phyloP scores from a whole-genome alignment of 2,329 filamentous ascomycete genomes.

The Arthroderma sp. region DNA sequence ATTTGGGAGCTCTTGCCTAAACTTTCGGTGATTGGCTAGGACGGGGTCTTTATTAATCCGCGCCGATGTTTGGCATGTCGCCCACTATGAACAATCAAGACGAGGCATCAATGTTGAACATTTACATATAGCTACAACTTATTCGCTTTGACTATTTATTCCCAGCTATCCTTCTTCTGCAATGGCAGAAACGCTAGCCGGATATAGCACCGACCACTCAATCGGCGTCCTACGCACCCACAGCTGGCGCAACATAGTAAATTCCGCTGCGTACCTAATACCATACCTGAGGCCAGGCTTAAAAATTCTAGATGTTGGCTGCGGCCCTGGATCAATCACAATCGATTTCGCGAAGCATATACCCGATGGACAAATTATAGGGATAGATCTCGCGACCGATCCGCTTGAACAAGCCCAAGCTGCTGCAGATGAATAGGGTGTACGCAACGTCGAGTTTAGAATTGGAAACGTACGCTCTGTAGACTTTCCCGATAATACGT shows the following conservation, averaged over 20 bases:
- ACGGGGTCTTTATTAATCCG: too few species aligned
- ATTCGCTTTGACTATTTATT: too few species aligned
- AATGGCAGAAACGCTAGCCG: neutral
- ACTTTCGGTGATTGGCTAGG: too few species aligned
- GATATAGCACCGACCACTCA: conserved; percentile 7
- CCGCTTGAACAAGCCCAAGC: conserved; percentile 21
- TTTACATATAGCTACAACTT: too few species aligned
- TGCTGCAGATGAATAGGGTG: conserved; percentile 17
- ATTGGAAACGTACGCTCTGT: conserved; percentile 30
- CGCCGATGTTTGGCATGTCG: too few species aligned
- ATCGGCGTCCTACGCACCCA: conserved; percentile 6
- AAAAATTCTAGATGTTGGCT: conserved; percentile 32
- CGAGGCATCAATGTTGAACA: too few species aligned
- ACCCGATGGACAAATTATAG: conserved; percentile 27
- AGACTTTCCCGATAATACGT: conserved; percentile 33
- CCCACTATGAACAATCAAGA: too few species aligned
- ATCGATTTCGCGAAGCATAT: conserved; percentile 26
- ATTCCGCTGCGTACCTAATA: conserved; percentile 28
- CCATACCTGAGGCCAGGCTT: conserved; percentile 24
- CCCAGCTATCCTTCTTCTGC: too few species aligned
- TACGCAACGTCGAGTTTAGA: conserved; percentile 24
- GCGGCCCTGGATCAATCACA: conserved; percentile 33
- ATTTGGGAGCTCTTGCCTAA: too few species aligned
- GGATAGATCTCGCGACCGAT: conserved; percentile 19
- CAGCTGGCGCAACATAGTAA: conserved; percentile 9